A percentile compares a stretch with the other conserved stretches of the same genome.
phyloP scores from a whole-genome alignment of 2,329 filamentous ascomycete species.

The Zarea fungicola region DNA sequence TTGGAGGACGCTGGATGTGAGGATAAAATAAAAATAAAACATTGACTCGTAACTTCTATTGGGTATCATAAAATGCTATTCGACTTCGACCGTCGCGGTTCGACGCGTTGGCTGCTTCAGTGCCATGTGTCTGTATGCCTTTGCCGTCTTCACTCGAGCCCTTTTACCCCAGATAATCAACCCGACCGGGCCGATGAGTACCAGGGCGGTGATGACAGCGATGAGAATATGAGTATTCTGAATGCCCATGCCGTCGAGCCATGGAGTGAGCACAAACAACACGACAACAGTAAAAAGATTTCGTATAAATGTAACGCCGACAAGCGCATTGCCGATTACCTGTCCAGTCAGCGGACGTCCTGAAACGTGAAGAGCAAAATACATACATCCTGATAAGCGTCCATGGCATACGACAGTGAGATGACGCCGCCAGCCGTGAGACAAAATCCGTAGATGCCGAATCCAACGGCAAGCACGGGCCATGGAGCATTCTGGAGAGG shows the following conservation, averaged over 20 bases:
- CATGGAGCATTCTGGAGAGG: constrained; percentile 31
- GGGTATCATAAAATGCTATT: too few species aligned
- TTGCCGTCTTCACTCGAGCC: constrained; percentile 10
- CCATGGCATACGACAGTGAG: constrained; percentile 29
- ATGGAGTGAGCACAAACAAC: constrained; percentile 19
- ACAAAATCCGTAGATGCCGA: constrained; percentile 32
- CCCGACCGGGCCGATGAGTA: constrained; percentile 13
- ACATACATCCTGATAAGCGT: constrained; percentile 31
- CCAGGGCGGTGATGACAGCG: constrained; percentile 2
- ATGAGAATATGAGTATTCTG: constrained; percentile 14
- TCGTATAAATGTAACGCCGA: constrained; percentile 21
- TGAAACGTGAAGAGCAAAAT: neutral
- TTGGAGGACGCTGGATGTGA: too few species aligned
- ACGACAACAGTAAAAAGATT: constrained; percentile 20
- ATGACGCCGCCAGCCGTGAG: constrained; percentile 30
- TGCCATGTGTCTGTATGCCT: constrained; percentile 10
- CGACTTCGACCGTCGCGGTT: too few species aligned
- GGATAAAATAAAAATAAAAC: too few species aligned
- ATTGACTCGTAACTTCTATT: too few species aligned
- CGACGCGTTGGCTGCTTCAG: constrained; percentile 3
- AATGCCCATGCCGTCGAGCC: constrained; percentile 22
- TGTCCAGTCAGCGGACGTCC: constrained; percentile 1
- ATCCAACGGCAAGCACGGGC: constrained; percentile 31
- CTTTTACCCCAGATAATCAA: constrained; percentile 16
- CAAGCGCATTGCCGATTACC: constrained; percentile 22